Evolutionary conservation across 2,329 filamentous ascomycete species (phyloP).

Genomic region (Trichoderma koningiopsis): DNA sequence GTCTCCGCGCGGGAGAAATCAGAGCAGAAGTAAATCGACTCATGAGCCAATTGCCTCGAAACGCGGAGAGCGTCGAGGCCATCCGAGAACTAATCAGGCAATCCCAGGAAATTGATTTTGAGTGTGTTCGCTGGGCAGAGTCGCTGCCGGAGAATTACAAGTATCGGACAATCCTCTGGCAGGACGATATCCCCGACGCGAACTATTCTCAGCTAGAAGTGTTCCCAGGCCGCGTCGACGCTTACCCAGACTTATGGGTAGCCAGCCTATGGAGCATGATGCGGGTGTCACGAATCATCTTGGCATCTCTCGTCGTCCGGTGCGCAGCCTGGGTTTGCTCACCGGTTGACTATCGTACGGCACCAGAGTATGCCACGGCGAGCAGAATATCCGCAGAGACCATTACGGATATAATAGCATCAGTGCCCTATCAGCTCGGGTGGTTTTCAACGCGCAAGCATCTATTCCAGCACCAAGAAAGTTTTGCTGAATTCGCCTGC

Average conservation of each 20-base stretch:
- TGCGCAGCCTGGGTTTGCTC: slow-evolving; percentile 63
- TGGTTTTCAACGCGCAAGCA: slow-evolving; percentile 55
- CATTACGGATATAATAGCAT: slow-evolving; percentile 62
- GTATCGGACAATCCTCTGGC: slow-evolving; percentile 59
- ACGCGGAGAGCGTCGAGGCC: slow-evolving; percentile 52
- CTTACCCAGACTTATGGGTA: slow-evolving; percentile 61
- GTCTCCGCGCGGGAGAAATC: slow-evolving; percentile 58
- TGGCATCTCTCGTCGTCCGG: slow-evolving; percentile 58
- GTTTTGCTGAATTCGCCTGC: slow-evolving; percentile 51
- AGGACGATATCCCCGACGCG: slow-evolving; percentile 53
- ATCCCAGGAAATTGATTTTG: slow-evolving; percentile 55
- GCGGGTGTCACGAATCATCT: slow-evolving; percentile 55
- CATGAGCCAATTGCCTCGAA: slow-evolving; percentile 50
- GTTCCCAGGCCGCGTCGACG: slow-evolving; percentile 62
- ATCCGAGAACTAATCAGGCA: slow-evolving; percentile 55
- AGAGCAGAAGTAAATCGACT: slow-evolving; percentile 55
- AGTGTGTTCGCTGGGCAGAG: slow-evolving; percentile 54
- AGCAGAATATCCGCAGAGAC: slow-evolving; percentile 53
- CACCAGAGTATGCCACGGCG: slow-evolving; percentile 61
- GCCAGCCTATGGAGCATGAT: slow-evolving; percentile 60
- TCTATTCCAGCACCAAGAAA: slow-evolving; percentile 43
- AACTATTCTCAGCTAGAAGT: slow-evolving; percentile 58
- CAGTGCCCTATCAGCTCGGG: slow-evolving; percentile 63
- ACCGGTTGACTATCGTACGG: slow-evolving; percentile 64
- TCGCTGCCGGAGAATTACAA: slow-evolving; percentile 53